Base-by-base conservation (phyloP, 768 basidiomycete genomes). In the Hemileccinum impolitum region DNA sequence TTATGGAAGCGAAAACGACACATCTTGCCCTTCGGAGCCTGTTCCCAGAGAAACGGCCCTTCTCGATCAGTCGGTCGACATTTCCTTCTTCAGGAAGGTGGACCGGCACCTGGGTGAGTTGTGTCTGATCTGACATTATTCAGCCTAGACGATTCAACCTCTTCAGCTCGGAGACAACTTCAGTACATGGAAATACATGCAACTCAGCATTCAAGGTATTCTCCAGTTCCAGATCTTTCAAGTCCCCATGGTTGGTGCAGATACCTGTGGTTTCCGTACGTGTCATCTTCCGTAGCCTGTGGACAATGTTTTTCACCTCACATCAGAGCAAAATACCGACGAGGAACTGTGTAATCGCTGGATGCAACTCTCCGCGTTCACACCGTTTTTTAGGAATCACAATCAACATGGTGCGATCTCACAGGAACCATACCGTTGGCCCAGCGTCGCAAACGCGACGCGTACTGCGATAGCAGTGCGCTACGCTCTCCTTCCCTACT, bases 381-480 rank as follows among this genome's bases (percentile, higher is more conserved):
- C 76, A 36, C 87, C 87, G 6, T 90, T 90, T 72, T 88, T n/a
- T n/a, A n/a, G 88, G 43, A 90, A 90, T 63, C 88, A 90, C 62
- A 86, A 86, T 51, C 63, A 74, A 36, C 71, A 70, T 43, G 81
- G 79, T n/a, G 82, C 84, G 3, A 71, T 87, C 36, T 64, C 79
- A 9, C 88, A 90, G 62, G 87, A 89, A 61, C 85, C 87, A 4
- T 90, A 83, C 58, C 72, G 79, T 23, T 90, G 88, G 87, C 81
- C 84, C 45, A 84, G 80, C 51, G 87, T 89, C 13, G 85, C 85
- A 3, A 74, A 82, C 31, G 84, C 87, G 12, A 81, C 83, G 15
- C 77, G 84, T n/a, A 82, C 70, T 8, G 86, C 84, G 6, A 87
- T 90, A 55, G 68, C 71, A 7, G 72, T 77, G 28, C 75, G 87